Percentiles rank a stretch among this genome's conserved stretches.
Evolutionary conservation across 2,329 filamentous ascomycete genomes (phyloP).

Genomic region (Pseudogymnoascus sp.): DNA sequence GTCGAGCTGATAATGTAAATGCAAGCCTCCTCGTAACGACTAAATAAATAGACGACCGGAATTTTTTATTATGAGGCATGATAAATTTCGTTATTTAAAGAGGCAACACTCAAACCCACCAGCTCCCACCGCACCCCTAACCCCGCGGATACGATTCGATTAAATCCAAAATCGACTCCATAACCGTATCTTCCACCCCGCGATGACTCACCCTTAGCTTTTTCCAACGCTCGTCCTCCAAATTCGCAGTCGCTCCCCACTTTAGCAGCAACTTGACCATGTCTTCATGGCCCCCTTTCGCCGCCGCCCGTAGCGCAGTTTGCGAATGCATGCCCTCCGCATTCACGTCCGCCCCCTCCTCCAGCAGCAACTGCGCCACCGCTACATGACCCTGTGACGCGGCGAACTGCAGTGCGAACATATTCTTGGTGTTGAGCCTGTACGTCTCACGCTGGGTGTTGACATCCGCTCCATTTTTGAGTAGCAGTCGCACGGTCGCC

Average conservation of each 20-base stretch:
- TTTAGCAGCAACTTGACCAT: background rate
- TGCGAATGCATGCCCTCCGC: too few species aligned
- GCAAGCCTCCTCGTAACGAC: background rate
- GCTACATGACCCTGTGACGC: background rate
- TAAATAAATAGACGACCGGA: background rate
- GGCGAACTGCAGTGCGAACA: background rate
- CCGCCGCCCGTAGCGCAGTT: too few species aligned
- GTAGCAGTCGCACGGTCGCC: background rate
- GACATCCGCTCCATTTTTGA: background rate
- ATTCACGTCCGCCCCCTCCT: background rate
- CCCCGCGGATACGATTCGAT: background rate
- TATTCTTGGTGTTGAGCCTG: too few species aligned
- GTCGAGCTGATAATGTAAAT: background rate
- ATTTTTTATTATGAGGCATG: too few species aligned
- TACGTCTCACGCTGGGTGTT: background rate
- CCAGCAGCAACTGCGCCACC: background rate
- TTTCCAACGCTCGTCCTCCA: too few species aligned
- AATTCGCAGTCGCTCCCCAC: background rate
- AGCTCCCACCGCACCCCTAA: too few species aligned
- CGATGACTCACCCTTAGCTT: too few species aligned
- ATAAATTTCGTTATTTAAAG: too few species aligned
- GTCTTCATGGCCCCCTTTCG: too few species aligned
- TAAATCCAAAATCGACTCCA: too few species aligned
- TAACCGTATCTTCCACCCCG: too few species aligned
- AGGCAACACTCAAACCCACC: too few species aligned